phyloP scores from a whole-genome alignment of 2,329 filamentous ascomycete species.

The Aureobasidium namibiae region DNA sequence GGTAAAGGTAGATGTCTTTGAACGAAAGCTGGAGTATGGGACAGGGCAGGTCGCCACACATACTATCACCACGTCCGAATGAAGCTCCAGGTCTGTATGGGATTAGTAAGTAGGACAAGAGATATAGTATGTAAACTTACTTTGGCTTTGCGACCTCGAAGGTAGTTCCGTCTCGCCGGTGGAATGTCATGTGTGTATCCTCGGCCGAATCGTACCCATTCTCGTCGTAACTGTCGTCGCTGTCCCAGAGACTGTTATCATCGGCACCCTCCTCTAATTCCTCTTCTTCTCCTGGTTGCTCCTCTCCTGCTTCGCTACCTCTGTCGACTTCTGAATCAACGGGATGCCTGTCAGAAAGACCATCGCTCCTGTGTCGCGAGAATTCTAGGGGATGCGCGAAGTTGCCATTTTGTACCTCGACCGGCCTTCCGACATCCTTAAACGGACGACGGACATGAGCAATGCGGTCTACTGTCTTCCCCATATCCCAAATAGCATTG shows the following conservation, averaged over 20 bases:
- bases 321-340: background rate
- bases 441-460: background rate
- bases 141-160: constrained; percentile 16
- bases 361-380: background rate
- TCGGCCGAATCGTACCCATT: background rate
- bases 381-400: background rate
- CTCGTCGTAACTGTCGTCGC: background rate
- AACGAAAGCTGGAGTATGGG: constrained; percentile 35
- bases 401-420: background rate
- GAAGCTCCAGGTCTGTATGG: constrained; percentile 11
- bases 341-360: background rate
- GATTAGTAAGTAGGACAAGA: background rate
- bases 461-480: constrained; percentile 17
- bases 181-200: background rate
- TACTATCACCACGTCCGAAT: constrained; percentile 18
- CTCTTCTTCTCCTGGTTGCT: background rate
- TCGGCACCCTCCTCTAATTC: constrained; percentile 6
- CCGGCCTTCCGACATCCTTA: background rate
- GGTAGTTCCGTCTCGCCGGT: constrained; percentile 19
- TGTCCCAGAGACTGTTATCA: background rate
- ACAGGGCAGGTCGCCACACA: constrained; percentile 28
- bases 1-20: constrained; percentile 36
- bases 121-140: constrained; percentile 20
- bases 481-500: constrained; percentile 24
- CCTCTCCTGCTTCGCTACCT: background rate